Base-by-base conservation (phyloP, 345 rosid species). In the Eutrema yunnanense region DNA sequence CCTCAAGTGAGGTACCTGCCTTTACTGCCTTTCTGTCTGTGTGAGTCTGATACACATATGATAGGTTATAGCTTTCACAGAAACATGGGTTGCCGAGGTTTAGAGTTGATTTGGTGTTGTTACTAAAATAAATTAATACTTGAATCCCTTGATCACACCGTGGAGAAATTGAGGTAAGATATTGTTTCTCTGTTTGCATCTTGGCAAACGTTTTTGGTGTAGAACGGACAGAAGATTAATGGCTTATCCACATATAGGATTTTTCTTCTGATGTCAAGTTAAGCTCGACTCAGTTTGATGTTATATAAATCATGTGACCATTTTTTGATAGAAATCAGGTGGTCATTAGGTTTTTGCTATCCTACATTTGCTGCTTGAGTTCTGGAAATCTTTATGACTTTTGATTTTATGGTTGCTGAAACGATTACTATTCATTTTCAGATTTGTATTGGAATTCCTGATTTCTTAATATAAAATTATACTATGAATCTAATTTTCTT, bases 1-100 rank as follows among this genome's bases (percentile, higher is more conserved):
- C 71, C 51, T 65, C 69, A 5, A 81, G 75, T 44, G 76, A 79
- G 92, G 92, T 82, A 54, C 36, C 3, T 52, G 49, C 56, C 50
- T 60, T 36, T 60, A 26, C 54, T 62, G 46, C 79, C 37, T 69
- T 69, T 54, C 53, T 69, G 59, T 61, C 49, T 47, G 44, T 62
- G 71, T 11, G 34, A 14, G 51, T 61, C 64, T 62, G 64, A 62
- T 69, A 69, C 33, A 22, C 55, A 36, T 43, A 54, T 44, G 29
- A 46, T 53, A 62, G 65, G 57, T 69, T 50, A 49, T 27, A 34
- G 69, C 13, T 48, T 44, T 40, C 42, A 11, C 56, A 52, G 59
- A 46, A 46, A 48, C 12, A 30, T 55, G 49, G 44, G 16, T 16
- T 16, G 16, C 16, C 16, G 16, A 16, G 30, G 50, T 26, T 60